Evolutionary conservation across 2,329 filamentous ascomycete species (phyloP).

Genomic region (Aschersonia sp.): DNA sequence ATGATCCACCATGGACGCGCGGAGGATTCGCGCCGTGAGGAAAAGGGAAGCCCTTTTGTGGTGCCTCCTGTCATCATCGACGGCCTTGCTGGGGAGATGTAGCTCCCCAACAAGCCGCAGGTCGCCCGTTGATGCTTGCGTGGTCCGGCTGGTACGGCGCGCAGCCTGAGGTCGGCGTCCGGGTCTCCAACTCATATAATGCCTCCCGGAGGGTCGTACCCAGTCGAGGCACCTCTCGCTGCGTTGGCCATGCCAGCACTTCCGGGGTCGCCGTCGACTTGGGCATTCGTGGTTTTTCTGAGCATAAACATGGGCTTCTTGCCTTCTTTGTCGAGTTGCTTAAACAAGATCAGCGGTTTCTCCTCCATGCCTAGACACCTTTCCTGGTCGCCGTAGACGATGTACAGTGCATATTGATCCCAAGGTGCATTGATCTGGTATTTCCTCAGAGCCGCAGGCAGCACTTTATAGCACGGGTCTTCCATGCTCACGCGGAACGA

Average conservation of each 20-base stretch:
- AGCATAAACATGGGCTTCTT: slow-evolving; percentile 99
- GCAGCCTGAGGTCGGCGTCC: neutral
- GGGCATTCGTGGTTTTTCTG: slow-evolving; percentile 46
- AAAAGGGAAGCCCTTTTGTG: too few species aligned
- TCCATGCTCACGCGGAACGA: slow-evolving; percentile 97
- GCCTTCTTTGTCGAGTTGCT: slow-evolving; percentile 91
- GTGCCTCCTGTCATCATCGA: too few species aligned
- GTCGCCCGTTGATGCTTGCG: too few species aligned
- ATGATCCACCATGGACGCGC: too few species aligned
- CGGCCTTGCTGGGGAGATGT: too few species aligned
- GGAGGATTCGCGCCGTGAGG: too few species aligned
- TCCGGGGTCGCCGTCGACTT: slow-evolving; percentile 36
- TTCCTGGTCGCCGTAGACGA: slow-evolving; percentile 97
- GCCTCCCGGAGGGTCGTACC: slow-evolving; percentile 44
- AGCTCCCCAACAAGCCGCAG: too few species aligned
- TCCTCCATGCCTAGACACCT: slow-evolving; percentile 83
- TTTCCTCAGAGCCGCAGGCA: slow-evolving; percentile 89
- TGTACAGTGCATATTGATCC: slow-evolving; percentile 95
- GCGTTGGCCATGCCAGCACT: slow-evolving; percentile 36
- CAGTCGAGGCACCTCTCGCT: slow-evolving; percentile 26
- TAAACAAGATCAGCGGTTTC: slow-evolving; percentile 89
- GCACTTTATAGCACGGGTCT: slow-evolving; percentile 91
- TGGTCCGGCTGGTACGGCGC: too few species aligned
- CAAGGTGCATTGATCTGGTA: slow-evolving; percentile 98
- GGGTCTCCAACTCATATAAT: slow-evolving; percentile 30